phyloP scores from a whole-genome alignment of 108 stramenopile species.

The Schizochytrium sp. region DNA sequence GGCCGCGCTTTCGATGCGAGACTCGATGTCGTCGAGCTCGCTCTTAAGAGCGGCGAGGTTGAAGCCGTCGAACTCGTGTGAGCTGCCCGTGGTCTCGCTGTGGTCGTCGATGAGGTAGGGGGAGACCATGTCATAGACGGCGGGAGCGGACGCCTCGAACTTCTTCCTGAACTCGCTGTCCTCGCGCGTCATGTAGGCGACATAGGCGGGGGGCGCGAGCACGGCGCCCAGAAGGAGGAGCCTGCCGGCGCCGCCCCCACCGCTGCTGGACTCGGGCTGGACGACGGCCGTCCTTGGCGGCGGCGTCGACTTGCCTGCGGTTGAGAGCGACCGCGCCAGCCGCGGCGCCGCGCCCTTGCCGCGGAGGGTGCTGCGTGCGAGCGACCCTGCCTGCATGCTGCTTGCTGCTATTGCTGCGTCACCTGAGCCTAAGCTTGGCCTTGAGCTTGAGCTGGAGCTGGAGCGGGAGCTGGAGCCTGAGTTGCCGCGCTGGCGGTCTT shows the following conservation, averaged over 20 bases:
- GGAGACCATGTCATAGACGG: not conserved
- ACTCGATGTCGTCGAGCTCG: not conserved
- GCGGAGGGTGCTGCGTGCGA: too few species aligned
- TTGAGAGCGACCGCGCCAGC: too few species aligned
- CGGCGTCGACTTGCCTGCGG: too few species aligned
- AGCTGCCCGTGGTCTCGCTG: not conserved
- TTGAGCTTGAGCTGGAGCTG: too few species aligned
- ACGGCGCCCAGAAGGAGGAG: not conserved
- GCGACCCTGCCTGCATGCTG: too few species aligned
- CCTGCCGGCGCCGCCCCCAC: not conserved
- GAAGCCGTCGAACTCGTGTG: not conserved
- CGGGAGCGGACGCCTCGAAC: not conserved
- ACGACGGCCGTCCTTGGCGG: too few species aligned
- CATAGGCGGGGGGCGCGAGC: not conserved
- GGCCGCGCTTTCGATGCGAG: not conserved
- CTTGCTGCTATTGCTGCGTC: too few species aligned
- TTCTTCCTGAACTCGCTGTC: not conserved
- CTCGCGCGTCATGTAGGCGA: not conserved
- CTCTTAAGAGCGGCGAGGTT: not conserved
- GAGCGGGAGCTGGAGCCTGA: too few species aligned
- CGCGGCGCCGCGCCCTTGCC: too few species aligned
- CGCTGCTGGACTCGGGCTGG: too few species aligned
- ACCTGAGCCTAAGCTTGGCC: too few species aligned
- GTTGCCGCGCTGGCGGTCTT: too few species aligned
- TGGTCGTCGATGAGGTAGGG: not conserved